Conservation (phyloP, 805 yeast genomes). For the Metschnikowia cubensis region DNA sequence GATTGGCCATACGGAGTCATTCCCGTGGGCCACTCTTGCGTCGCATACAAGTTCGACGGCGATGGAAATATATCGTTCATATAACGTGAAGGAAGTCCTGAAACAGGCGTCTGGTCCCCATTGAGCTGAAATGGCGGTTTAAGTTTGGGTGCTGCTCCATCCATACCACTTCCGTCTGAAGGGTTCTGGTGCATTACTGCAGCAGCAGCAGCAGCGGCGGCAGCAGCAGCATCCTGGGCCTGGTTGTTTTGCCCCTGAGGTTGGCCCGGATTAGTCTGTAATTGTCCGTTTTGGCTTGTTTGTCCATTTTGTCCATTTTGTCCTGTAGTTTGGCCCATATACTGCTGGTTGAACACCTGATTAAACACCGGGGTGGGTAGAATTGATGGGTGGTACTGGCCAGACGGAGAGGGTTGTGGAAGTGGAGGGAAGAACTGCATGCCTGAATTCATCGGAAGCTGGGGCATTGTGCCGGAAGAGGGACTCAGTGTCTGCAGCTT, state of each 20-base stretch:
- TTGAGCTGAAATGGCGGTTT: conserved; percentile 18
- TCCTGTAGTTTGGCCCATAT: conserved; percentile 5
- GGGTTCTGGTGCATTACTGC: not conserved
- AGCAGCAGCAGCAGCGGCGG: conserved; percentile 1
- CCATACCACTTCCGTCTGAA: not conserved
- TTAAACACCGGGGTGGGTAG: conserved; percentile 32
- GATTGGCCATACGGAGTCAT: conserved; percentile 33
- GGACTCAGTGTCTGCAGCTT: conserved; percentile 42
- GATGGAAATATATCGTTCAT: conserved; percentile 74
- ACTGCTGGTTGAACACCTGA: conserved; percentile 21
- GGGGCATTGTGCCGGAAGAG: conserved; percentile 37
- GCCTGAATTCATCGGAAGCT: conserved; percentile 23
- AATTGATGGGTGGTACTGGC: conserved; percentile 18
- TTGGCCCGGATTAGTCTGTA: not conserved
- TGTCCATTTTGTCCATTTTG: not conserved
- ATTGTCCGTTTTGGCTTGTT: not conserved
- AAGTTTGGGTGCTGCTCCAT: conserved; percentile 11
- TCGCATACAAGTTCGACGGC: conserved; percentile 70
- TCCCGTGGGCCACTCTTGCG: conserved; percentile 44
- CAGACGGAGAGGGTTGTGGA: conserved; percentile 29
- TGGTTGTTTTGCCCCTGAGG: not conserved
- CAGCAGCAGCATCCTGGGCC: conserved; percentile 4
- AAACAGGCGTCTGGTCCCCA: conserved; percentile 68
- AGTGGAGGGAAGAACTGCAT: conserved; percentile 21
- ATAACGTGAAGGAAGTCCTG: conserved; percentile 67